A percentile compares a stretch with the other conserved stretches of the same genome.
Conservation (phyloP, 257 asterid species). For the Solanum virginianum region DNA sequence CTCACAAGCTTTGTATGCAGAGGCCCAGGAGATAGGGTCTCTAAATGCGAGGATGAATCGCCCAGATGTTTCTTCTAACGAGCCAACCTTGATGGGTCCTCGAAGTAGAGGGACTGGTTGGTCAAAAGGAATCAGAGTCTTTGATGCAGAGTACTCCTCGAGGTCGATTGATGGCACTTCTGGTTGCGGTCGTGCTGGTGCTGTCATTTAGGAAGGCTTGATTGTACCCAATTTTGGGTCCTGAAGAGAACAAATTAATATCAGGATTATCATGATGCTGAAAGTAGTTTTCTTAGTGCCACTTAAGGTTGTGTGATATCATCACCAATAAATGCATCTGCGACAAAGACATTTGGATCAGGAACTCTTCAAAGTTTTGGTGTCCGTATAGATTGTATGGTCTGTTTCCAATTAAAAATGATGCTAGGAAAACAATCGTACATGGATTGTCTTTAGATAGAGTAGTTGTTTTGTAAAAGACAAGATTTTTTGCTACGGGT, state of each 20-base stretch:
- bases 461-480: background rate
- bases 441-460: background rate
- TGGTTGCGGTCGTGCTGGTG: background rate
- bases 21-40: slow-evolving; percentile 47
- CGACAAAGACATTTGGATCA: background rate
- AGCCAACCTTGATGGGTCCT: slow-evolving; percentile 40
- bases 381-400: background rate
- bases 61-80: slow-evolving; percentile 37
- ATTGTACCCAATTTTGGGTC: background rate
- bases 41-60: slow-evolving; percentile 63
- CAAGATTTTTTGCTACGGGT: background rate
- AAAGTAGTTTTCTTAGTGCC: background rate
- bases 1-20: slow-evolving; percentile 40
- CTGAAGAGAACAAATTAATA: background rate
- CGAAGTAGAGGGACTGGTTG: slow-evolving; percentile 67
- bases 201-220: background rate
- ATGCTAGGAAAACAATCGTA: background rate
- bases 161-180: slow-evolving; percentile 18
- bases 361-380: background rate
- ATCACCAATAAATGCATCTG: background rate
- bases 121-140: slow-evolving; percentile 47
- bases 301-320: background rate
- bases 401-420: background rate
- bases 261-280: background rate
- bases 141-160: slow-evolving; percentile 57